Base-by-base conservation (phyloP, 2,329 filamentous ascomycete genomes). In the Cordyceps fumosorosea region DNA sequence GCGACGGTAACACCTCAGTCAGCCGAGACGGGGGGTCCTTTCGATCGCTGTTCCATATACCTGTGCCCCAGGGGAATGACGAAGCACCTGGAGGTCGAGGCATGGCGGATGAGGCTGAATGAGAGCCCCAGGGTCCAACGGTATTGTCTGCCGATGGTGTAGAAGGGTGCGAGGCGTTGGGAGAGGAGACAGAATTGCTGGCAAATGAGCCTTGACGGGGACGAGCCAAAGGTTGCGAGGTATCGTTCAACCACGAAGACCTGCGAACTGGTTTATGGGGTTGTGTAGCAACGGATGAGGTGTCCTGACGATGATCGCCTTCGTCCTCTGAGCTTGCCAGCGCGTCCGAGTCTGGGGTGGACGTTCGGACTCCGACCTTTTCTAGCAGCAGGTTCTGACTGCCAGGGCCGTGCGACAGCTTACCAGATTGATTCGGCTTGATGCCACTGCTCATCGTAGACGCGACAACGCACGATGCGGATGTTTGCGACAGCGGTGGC, bases 301-400 rank as follows among this genome's bases (percentile, higher is more conserved):
- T 74, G 62, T 82, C 84, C 67, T 84, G 80, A 67, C 84, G 81
- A 71, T 86, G 81, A 64, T 96, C 89, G 62, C 80, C 83, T 74
- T 99, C 95, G 73, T 98, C 95, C 74, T 98, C 95, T 14, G 93
- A 97, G 67, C 93, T 98, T 58, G 89, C 92, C 64, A 98, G 79
- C 57, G 91, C 93, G 73, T 98, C 93, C 3, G 93, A 97, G 72
- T 98, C 95, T 24, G 93, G 93, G 1, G 93, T 97, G 8, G 91
- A 92, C 60, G 90, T 89, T 68, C 93, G 86, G 62, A 87, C 83
- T 69, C 90, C 89, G 56, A 89, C 81, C 73, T 92, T 95, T 56
- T 93, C 90, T 40, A 91, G 80, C 54, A 90, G 77, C 45, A 88
- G 78, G 45, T 85, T 85, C 63, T 89, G 85, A 68, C 80, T 88